Percentiles rank a stretch among this genome's conserved stretches.
phyloP scores from a whole-genome alignment of 1,284 basidiomycete species.

The Malassezia yamatoensis region DNA sequence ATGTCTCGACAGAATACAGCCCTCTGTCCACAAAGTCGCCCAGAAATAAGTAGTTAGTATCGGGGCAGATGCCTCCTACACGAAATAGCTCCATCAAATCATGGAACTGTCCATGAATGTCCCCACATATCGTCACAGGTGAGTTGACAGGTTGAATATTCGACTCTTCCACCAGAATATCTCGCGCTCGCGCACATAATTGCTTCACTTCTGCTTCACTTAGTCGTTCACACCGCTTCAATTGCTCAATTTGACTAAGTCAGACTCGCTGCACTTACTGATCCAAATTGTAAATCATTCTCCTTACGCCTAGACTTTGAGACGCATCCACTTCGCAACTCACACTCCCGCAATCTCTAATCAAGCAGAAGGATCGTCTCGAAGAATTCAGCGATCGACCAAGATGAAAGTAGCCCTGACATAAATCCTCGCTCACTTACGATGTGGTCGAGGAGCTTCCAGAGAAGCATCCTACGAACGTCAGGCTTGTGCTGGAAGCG shows the following conservation, averaged over 20 bases:
- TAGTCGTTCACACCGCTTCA: constrained; percentile 36
- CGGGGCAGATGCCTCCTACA: constrained; percentile 85
- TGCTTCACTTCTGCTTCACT: constrained; percentile 39
- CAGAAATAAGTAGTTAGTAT: constrained; percentile 97
- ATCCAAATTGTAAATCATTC: constrained; percentile 31
- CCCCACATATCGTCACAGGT: constrained; percentile 95
- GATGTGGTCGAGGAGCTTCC: not conserved
- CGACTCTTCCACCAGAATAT: constrained; percentile 86
- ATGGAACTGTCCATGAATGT: constrained; percentile 97
- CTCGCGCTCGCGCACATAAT: constrained; percentile 85
- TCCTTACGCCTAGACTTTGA: no score
- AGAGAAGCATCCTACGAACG: not conserved
- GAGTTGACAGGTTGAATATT: constrained; percentile 94
- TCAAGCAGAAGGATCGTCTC: no score
- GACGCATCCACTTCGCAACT: no score
- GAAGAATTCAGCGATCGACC: no score
- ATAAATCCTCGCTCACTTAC: not conserved
- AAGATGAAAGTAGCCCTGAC: not conserved
- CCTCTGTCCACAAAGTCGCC: constrained; percentile 59
- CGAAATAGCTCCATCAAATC: constrained; percentile 95
- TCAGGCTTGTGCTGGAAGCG: not conserved
- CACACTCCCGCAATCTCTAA: no score
- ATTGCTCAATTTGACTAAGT: constrained; percentile 36
- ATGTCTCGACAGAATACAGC: constrained; percentile 94
- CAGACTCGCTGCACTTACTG: constrained; percentile 4